Percentiles rank a stretch among this genome's conserved stretches.
phyloP scores from a whole-genome alignment of 1,284 basidiomycete species.

The Sporisorium exsertum region DNA sequence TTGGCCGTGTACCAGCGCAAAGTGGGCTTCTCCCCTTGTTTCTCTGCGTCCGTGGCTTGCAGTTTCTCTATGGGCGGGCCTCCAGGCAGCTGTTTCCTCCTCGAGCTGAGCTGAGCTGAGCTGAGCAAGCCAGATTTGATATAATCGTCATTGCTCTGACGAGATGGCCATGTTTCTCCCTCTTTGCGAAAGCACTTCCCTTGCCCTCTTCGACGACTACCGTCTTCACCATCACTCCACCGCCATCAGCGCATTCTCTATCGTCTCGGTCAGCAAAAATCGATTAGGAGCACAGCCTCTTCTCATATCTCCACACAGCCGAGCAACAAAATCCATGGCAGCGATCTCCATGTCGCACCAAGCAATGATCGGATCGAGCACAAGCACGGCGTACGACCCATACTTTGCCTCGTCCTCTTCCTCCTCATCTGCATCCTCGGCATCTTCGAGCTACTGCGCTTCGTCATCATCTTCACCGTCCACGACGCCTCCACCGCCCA shows the following conservation, averaged over 20 bases:
- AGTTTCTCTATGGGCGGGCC: no score
- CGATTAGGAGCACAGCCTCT: neutral
- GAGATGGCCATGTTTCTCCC: neutral
- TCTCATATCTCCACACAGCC: neutral
- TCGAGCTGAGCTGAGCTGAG: no score
- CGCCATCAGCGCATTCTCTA: neutral
- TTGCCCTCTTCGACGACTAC: neutral
- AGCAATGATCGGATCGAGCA: conserved; percentile 9
- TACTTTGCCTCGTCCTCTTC: conserved; percentile 15
- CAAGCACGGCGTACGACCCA: conserved; percentile 22
- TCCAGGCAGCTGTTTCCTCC: neutral
- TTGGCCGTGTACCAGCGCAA: conserved; percentile 1
- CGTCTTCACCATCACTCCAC: neutral
- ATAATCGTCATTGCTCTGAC: conserved; percentile 1
- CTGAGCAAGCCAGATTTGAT: neutral
- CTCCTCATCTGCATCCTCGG: conserved; percentile 19
- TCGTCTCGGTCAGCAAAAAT: neutral
- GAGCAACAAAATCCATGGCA: conserved; percentile 5
- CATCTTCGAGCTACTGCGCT: conserved; percentile 27
- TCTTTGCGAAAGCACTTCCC: no score
- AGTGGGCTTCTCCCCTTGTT: neutral
- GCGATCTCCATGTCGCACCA: conserved; percentile 26
- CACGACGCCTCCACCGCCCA: conserved; percentile 24
- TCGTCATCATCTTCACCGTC: conserved; percentile 29
- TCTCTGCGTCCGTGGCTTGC: neutral